These are phyloP conservation scores for Luvunga scandens DNA, from an alignment of 345 rosid species.

Conservation along the genomic window DNA sequence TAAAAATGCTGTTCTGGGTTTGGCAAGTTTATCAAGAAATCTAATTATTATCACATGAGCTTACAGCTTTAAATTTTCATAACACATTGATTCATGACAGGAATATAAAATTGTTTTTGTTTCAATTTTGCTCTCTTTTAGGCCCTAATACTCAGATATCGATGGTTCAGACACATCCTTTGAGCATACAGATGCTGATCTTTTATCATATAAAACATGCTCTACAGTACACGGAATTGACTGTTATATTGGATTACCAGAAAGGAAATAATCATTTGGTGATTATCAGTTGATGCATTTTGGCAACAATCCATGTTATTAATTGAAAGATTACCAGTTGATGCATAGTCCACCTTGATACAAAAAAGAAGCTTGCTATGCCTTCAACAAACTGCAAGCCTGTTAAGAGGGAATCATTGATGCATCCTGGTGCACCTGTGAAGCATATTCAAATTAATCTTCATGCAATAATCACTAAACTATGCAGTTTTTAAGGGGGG, in stretches of 20 bases:
- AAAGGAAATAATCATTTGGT: not conserved
- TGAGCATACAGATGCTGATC: not conserved
- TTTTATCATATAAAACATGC: not conserved
- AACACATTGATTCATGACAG: not conserved
- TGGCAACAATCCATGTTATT: not conserved
- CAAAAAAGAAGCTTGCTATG: constrained; percentile 78
- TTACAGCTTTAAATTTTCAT: not conserved
- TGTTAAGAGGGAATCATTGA: constrained; percentile 83
- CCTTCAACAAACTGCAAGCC: constrained; percentile 95
- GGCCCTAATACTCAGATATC: not conserved
- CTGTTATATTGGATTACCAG: not conserved
- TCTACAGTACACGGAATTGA: not conserved
- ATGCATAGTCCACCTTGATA: constrained; percentile 91
- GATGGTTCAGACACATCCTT: not conserved
- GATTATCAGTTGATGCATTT: not conserved
- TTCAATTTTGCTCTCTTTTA: too few relatives aligned
- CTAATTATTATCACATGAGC: not conserved
- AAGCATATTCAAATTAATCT: constrained; percentile 19
- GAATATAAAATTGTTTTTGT: not conserved
- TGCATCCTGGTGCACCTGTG: constrained; percentile 86
- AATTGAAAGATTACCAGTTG: constrained; percentile 65
- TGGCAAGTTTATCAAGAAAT: not conserved
- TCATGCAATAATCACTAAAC: not conserved
- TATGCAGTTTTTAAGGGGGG: not conserved
- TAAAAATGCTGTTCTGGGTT: not conserved